phyloP scores from a whole-genome alignment of 257 asterid genomes.

The Gardenia jasminoides region DNA sequence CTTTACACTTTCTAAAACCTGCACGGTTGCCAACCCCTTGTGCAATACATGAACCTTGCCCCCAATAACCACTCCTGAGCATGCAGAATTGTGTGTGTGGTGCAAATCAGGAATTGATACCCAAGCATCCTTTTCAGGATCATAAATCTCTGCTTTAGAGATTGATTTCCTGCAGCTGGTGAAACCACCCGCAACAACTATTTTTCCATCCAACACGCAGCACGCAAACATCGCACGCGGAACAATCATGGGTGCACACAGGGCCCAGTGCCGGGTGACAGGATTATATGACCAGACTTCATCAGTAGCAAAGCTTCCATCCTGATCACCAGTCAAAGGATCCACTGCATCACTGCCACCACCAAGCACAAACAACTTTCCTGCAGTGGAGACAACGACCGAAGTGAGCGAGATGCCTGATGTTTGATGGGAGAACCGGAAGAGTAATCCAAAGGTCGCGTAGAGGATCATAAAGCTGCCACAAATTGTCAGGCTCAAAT shows the following conservation, averaged over 20 bases:
- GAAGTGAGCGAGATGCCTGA: constrained; percentile 86
- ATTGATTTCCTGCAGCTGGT: constrained; percentile 88
- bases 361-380: constrained; percentile 89
- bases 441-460: constrained; percentile 90
- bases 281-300: constrained; percentile 96
- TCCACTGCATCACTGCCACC: constrained; percentile 98
- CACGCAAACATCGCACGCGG: constrained; percentile 99
- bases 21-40: constrained; percentile 88
- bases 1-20: constrained; percentile 60
- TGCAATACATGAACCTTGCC: constrained; percentile 87
- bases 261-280: constrained; percentile 57
- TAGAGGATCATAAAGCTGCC: constrained; percentile 89
- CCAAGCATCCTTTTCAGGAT: constrained; percentile 81
- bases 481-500: constrained; percentile 88
- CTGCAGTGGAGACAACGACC: constrained; percentile 83
- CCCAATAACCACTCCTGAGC: constrained; percentile 75
- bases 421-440: constrained; percentile 83
- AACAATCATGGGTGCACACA: constrained; percentile 71
- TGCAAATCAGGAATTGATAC: constrained; percentile 83
- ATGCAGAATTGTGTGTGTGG: constrained; percentile 79
- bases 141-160: constrained; percentile 87
- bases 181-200: constrained; percentile 92
- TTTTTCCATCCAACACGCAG: constrained; percentile 83
- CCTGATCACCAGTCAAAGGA: constrained; percentile 93
- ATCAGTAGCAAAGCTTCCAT: constrained; percentile 87